A percentile compares a stretch with the other conserved stretches of the same genome.
Evolutionary conservation across 352 stramenopile genomes (phyloP).

Genomic region (Bremia lactucae): DNA sequence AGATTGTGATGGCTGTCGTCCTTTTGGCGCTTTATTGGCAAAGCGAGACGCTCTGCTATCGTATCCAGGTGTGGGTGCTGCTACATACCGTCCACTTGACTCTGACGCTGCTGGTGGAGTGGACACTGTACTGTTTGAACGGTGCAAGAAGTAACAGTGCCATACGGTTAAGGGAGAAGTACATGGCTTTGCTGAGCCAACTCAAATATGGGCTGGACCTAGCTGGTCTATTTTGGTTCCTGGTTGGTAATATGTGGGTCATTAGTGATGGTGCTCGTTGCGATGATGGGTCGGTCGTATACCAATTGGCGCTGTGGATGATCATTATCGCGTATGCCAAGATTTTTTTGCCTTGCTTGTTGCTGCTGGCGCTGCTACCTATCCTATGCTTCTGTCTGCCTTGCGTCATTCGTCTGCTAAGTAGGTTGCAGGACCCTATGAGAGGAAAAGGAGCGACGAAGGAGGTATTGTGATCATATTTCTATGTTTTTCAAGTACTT

Average conservation of each 20-base stretch:
- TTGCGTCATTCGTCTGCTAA: constrained; percentile 88
- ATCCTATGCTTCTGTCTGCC: constrained; percentile 91
- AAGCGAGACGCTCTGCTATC: constrained; percentile 62
- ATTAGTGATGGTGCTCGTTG: constrained; percentile 75
- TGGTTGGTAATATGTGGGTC: constrained; percentile 85
- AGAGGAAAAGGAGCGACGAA: constrained; percentile 75
- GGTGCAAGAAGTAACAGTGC: constrained; percentile 35
- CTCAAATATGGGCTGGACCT: constrained; percentile 77
- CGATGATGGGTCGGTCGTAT: constrained; percentile 66
- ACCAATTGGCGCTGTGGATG: constrained; percentile 84
- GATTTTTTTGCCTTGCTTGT: constrained; percentile 87
- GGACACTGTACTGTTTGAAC: constrained; percentile 69
- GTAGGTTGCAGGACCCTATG: constrained; percentile 81
- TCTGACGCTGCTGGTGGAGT: constrained; percentile 63
- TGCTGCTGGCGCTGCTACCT: constrained; percentile 83
- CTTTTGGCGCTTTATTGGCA: constrained; percentile 63
- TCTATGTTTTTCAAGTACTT: too few species aligned
- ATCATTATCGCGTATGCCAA: constrained; percentile 89
- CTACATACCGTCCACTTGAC: constrained; percentile 61
- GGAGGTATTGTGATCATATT: constrained; percentile 30
- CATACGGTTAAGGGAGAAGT: constrained; percentile 51
- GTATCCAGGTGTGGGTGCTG: constrained; percentile 77
- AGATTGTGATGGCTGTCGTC: constrained; percentile 46
- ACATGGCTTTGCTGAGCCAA: constrained; percentile 60
- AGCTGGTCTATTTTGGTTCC: constrained; percentile 74